These are phyloP conservation scores for Candida broadrunensis DNA, from an alignment of 805 yeast species.

Conservation along the genomic window DNA sequence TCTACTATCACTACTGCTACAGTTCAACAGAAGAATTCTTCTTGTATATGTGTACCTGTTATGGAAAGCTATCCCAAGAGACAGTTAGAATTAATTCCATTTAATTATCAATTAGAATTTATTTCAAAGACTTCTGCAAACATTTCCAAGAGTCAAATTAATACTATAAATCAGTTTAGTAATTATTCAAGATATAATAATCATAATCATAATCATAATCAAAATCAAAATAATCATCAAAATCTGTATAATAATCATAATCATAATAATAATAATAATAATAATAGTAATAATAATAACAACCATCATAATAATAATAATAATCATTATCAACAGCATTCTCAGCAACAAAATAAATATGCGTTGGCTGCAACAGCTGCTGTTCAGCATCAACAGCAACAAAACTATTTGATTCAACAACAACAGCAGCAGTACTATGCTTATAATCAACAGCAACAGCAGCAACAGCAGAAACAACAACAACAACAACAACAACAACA, in stretches of 20 bases:
- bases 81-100: conserved; percentile 22
- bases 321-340: conserved; percentile 3
- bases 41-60: too few relatives aligned
- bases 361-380: conserved; percentile 31
- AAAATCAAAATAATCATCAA: conserved; percentile 6
- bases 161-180: conserved; percentile 5
- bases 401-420: conserved; percentile 15
- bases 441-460: conserved; percentile 7
- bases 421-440: conserved; percentile 5
- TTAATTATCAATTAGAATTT: conserved; percentile 24
- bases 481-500: conserved; percentile 5
- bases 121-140: conserved; percentile 14
- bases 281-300: conserved; percentile 3
- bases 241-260: conserved; percentile 9
- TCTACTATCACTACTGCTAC: not conserved
- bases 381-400: conserved; percentile 24
- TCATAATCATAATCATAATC: conserved; percentile 5
- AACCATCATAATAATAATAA: conserved; percentile 5
- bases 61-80: conserved; percentile 20
- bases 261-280: conserved; percentile 1
- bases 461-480: conserved; percentile 5
- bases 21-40: not conserved
- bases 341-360: conserved; percentile 19
- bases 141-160: conserved; percentile 6
- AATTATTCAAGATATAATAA: conserved; percentile 5